These are phyloP conservation scores for Chlamydomonas sp. DNA, from an alignment of 139 green algal genomes.

Conservation along the genomic window DNA sequence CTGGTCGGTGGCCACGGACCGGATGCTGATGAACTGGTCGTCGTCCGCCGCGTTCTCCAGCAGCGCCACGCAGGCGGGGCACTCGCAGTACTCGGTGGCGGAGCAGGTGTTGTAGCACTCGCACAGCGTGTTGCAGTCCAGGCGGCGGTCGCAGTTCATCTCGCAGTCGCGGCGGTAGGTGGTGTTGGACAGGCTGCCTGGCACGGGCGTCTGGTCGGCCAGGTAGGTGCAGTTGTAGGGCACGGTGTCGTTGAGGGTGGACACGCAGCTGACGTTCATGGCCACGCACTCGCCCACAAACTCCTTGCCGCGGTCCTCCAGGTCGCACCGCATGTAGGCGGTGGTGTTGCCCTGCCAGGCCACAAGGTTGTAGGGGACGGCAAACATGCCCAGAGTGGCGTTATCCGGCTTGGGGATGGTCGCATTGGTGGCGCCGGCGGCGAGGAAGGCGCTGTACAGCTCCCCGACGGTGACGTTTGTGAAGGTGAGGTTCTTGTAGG, in stretches of 20 bases:
- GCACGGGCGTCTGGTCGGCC: background rate
- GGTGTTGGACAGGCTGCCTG: constrained; percentile 28
- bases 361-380: constrained; percentile 59
- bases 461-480: background rate
- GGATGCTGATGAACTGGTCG: constrained; percentile 55
- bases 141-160: constrained; percentile 53
- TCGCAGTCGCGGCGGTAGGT: constrained; percentile 53
- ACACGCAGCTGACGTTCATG: constrained; percentile 45
- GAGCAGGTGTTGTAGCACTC: constrained; percentile 54
- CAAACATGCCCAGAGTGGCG: background rate
- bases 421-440: constrained; percentile 3
- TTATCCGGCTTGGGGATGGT: constrained; percentile 2
- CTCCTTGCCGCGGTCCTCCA: constrained; percentile 50
- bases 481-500: constrained; percentile 27
- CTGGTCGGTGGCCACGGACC: background rate
- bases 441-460: background rate
- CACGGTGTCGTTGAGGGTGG: constrained; percentile 32
- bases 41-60: constrained; percentile 41
- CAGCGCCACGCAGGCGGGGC: constrained; percentile 52
- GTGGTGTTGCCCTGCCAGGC: constrained; percentile 62
- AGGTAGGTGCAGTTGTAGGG: constrained; percentile 61
- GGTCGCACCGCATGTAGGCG: constrained; percentile 65
- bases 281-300: constrained; percentile 68
- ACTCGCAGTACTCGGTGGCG: constrained; percentile 51
- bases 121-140: constrained; percentile 66